Conservation (phyloP, 108 stramenopile genomes). For the Chaetoceros muelleri region DNA sequence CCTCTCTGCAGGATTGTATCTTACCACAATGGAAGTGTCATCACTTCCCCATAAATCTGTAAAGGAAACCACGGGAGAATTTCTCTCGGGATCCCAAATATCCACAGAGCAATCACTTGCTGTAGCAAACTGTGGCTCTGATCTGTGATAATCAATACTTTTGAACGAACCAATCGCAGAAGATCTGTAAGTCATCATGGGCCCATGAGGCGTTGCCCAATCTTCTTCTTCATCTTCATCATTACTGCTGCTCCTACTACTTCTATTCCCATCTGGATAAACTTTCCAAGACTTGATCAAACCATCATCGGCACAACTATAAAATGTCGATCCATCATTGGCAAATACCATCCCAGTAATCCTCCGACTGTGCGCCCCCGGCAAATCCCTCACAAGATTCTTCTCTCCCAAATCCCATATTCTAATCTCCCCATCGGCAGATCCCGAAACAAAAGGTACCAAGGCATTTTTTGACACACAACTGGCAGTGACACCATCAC, state of each 20-base stretch:
- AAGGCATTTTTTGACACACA: conserved; percentile 62
- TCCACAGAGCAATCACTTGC: conserved; percentile 85
- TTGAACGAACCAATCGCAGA: conserved; percentile 52
- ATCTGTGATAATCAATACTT: conserved; percentile 85
- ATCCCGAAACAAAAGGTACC: conserved; percentile 82
- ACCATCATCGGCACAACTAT: conserved; percentile 89
- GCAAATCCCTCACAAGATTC: conserved; percentile 58
- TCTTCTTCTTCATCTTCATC: conserved; percentile 13
- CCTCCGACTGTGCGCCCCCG: conserved; percentile 57
- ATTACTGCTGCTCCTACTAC: no score
- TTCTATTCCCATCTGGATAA: conserved; percentile 12
- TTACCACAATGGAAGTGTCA: conserved; percentile 80
- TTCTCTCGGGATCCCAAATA: conserved; percentile 84
- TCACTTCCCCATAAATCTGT: conserved; percentile 87
- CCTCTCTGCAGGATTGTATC: conserved; percentile 95
- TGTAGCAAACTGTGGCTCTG: conserved; percentile 71
- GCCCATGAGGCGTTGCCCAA: conserved; percentile 14
- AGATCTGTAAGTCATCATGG: conserved; percentile 36
- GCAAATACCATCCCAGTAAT: conserved; percentile 67
- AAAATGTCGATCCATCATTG: conserved; percentile 66
- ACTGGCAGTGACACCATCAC: conserved; percentile 82
- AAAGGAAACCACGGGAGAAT: conserved; percentile 70
- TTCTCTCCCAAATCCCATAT: conserved; percentile 92
- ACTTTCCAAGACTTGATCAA: conserved; percentile 63
- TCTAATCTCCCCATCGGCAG: conserved; percentile 87